A percentile compares a stretch with the other conserved stretches of the same genome.
phyloP scores from a whole-genome alignment of 495 filamentous ascomycete species.

The Rostrohypoxylon terebratum region DNA sequence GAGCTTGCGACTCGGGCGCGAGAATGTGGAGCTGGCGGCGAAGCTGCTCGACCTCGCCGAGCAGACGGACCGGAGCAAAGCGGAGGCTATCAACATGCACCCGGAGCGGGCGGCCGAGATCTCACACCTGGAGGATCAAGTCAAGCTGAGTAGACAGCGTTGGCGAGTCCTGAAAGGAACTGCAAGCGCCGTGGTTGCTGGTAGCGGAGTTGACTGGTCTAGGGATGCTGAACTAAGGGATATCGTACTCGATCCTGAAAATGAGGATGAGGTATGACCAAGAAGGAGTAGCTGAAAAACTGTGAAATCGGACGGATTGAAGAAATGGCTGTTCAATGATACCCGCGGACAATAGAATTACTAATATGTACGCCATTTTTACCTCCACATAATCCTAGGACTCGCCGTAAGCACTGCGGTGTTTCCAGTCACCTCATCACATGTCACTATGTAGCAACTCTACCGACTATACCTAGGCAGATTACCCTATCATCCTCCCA shows the following conservation, averaged over 20 bases:
- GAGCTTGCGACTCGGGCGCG: conserved; percentile 63
- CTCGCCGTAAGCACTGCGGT: neutral
- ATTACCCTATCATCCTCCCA: conserved; percentile 12
- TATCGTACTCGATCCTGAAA: conserved; percentile 80
- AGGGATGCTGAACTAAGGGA: conserved; percentile 74
- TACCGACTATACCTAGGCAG: neutral
- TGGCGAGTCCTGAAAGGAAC: conserved; percentile 82
- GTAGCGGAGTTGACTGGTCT: conserved; percentile 87
- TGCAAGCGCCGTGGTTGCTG: conserved; percentile 78
- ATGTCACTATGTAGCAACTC: conserved; percentile 9
- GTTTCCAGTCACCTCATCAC: conserved; percentile 12
- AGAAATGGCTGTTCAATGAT: conserved; percentile 19
- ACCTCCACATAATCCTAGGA: neutral
- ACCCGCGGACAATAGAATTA: conserved; percentile 24
- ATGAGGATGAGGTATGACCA: conserved; percentile 48
- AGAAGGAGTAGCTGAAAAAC: neutral
- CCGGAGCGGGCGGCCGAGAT: conserved; percentile 64
- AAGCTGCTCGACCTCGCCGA: conserved; percentile 71
- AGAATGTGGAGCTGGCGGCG: conserved; percentile 71
- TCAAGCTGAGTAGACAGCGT: conserved; percentile 67
- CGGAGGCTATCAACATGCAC: conserved; percentile 62
- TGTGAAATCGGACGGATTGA: neutral
- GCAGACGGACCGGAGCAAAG: conserved; percentile 63
- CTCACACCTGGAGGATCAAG: conserved; percentile 64
- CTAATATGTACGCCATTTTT: conserved; percentile 13